Conservation (phyloP, 306 rosid genomes). For the Albizia julibrissin region DNA sequence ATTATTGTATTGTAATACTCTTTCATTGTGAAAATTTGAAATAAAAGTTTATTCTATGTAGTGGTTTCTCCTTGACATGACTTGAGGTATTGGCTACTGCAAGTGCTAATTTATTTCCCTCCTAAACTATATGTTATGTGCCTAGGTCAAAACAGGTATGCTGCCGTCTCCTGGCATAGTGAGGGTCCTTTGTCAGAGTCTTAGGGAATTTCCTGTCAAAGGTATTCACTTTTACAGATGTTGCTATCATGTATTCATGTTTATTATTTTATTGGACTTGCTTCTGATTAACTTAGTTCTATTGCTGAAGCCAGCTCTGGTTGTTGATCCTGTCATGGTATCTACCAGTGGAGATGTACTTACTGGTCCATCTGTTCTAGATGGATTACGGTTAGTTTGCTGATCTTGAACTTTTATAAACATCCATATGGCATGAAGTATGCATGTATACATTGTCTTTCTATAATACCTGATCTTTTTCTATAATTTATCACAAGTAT, state of each 20-base stretch:
- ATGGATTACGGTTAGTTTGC: conserved; percentile 63
- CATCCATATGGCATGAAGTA: conserved; percentile 16
- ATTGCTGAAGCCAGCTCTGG: conserved; percentile 80
- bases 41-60: background rate
- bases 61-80: conserved; percentile 16
- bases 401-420: conserved; percentile 16
- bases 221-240: conserved; percentile 54
- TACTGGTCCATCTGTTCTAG: conserved; percentile 69
- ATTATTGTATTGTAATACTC: background rate
- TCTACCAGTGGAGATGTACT: conserved; percentile 90
- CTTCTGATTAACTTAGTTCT: conserved; percentile 36
- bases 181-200: conserved; percentile 60
- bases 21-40: background rate
- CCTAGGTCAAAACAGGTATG: conserved; percentile 94
- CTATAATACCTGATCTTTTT: background rate
- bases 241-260: conserved; percentile 1
- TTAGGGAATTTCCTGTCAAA: conserved; percentile 69
- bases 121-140: conserved; percentile 31
- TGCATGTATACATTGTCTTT: background rate
- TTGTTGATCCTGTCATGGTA: conserved; percentile 97
- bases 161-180: conserved; percentile 66
- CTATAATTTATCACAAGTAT: background rate
- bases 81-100: conserved; percentile 3
- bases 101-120: conserved; percentile 15
- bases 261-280: conserved; percentile 28